Conservation (phyloP, 1,284 basidiomycete genomes). For the Singerocomus inundabilis region DNA sequence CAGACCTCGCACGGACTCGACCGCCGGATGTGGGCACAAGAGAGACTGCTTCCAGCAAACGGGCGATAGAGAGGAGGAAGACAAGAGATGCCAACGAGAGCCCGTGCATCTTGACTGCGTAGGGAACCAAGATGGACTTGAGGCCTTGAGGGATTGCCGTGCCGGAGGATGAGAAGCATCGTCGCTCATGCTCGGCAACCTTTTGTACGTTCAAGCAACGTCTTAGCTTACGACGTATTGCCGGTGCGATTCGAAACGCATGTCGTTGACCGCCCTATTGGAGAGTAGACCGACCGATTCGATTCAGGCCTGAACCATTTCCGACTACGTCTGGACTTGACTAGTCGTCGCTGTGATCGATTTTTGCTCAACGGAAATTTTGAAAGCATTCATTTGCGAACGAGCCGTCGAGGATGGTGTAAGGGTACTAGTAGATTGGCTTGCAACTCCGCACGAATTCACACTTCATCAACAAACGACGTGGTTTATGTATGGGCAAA, state of each 20-base stretch:
- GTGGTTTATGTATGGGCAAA: conserved; percentile 30
- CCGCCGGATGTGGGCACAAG: conserved; percentile 8
- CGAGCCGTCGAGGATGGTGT: background rate
- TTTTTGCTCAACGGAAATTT: no score
- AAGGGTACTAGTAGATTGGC: no score
- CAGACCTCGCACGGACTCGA: conserved; percentile 2
- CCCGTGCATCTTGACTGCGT: conserved; percentile 23
- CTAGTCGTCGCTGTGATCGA: background rate
- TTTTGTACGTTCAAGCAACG: conserved; percentile 12
- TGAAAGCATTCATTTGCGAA: background rate
- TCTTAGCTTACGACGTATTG: background rate
- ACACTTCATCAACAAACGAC: background rate
- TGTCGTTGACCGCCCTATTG: background rate
- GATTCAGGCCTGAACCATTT: background rate
- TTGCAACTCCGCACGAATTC: no score
- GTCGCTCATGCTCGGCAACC: background rate
- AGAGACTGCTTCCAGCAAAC: conserved; percentile 18
- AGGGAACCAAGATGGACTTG: conserved; percentile 14
- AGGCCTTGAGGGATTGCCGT: conserved; percentile 15
- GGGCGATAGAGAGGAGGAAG: conserved; percentile 15
- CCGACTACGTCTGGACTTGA: background rate
- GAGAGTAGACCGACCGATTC: conserved; percentile 1
- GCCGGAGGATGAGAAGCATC: background rate
- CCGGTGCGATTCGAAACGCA: conserved; percentile 15
- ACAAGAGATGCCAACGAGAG: conserved; percentile 11